Base-by-base conservation (phyloP, 306 rosid genomes). In the Rubus idaeus region DNA sequence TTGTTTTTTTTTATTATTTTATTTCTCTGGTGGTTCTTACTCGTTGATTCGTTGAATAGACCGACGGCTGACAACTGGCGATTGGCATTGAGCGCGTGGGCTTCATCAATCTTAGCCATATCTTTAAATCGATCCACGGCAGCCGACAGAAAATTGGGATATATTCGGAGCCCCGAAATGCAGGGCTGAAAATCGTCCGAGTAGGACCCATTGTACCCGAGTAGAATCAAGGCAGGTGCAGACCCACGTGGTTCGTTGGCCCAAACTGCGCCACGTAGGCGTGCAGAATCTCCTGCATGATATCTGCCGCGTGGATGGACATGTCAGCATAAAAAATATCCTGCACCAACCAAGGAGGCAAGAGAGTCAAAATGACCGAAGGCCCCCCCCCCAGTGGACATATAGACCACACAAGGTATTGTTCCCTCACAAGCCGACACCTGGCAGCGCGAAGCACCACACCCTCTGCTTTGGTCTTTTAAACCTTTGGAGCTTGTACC, bases 361-460 rank as follows among this genome's bases (percentile, higher is more conserved):
- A 75, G 61, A 55, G 74, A 3, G 26, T 17, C 26, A 64, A 40
- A 61, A 64, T 39, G 49, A 64, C 70, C 0, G 45, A 61, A 4
- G 44, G 5, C 0, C 20, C 78, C 77, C 45, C 26, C 2, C 68
- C 10, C 4, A 10, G 52, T 17, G 7, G 5, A 6, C 23, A 30
- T 10, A 70, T 30, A 40, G 55, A 78, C 89, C 87, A 83, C 82
- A 80, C 50, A 60, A 56, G 69, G 49, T 47, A 76, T 76, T 77
- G 93, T 40, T 77, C 80, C 86, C 85, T 76, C 51, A 30, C 12
- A 23, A 66, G 61, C 58, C 73, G 63, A 87, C 93, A 91, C 91
- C 83, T 91, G 94, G 87, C 91, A 73, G 41, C 39, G 12, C 71
- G 41, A 2, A 16, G 37, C 79, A 81, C 93, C 97, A 90, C 88